Evolutionary conservation across 2,329 filamentous ascomycete genomes (phyloP).

Genomic region (Sporothrix phasma): DNA sequence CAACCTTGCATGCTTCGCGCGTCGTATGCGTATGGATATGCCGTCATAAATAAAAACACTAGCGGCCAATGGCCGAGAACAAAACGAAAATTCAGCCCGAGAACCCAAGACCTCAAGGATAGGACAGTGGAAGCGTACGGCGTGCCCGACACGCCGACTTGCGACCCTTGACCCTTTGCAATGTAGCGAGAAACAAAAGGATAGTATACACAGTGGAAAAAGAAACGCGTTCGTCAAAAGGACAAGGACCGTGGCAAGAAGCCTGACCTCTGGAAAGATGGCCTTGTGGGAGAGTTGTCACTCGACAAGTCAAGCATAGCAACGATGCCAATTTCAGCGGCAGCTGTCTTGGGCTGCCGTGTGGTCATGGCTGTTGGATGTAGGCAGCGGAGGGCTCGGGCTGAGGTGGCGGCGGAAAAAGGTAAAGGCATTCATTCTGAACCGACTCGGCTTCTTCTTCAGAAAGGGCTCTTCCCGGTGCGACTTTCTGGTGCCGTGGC

Average conservation of each 20-base stretch:
- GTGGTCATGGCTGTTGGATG: background rate
- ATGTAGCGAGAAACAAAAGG: background rate
- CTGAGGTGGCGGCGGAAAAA: conserved; percentile 46
- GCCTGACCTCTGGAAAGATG: background rate
- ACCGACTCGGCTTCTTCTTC: conserved; percentile 54
- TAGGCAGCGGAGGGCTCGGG: conserved; percentile 27
- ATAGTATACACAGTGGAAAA: conserved; percentile 1
- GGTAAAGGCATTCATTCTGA: conserved; percentile 51
- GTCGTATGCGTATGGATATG: background rate
- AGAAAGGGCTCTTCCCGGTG: conserved; percentile 36
- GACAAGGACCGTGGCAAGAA: background rate
- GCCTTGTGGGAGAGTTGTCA: background rate
- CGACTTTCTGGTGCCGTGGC: conserved; percentile 27
- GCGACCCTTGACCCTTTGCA: background rate
- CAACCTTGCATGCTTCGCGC: background rate
- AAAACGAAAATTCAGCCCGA: background rate
- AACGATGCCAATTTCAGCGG: background rate
- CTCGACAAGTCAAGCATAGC: background rate
- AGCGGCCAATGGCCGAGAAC: background rate
- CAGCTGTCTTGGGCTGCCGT: background rate
- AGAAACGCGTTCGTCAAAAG: background rate
- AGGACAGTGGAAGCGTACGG: background rate
- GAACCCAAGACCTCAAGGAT: background rate
- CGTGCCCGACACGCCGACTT: background rate
- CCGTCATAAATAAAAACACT: background rate